Conservation (phyloP, 169 alveolate genomes). For the Cryptosporidium muris region DNA sequence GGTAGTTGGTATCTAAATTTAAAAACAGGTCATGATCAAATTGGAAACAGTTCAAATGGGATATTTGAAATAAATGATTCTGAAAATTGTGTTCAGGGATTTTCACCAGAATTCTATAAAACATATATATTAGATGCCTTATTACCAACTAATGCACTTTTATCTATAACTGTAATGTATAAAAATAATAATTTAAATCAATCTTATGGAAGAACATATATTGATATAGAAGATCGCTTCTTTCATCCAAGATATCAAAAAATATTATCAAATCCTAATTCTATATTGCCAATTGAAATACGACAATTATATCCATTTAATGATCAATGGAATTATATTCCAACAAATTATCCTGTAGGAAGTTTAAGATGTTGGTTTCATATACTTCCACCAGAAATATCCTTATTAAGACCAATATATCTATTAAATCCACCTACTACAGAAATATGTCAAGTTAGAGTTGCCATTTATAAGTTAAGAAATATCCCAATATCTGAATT, state of each 20-base stretch:
- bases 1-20: slow-evolving; percentile 63
- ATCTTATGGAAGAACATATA: slow-evolving; percentile 63
- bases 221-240: slow-evolving; percentile 68
- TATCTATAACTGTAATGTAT: slow-evolving; percentile 49
- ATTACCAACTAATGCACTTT: slow-evolving; percentile 58
- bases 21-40: slow-evolving; percentile 25
- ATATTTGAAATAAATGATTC: slow-evolving; percentile 69
- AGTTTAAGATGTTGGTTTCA: slow-evolving; percentile 72
- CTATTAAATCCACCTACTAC: slow-evolving; percentile 68
- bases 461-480: slow-evolving; percentile 41
- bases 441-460: slow-evolving; percentile 69
- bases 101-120: slow-evolving; percentile 66
- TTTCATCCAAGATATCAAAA: slow-evolving; percentile 65
- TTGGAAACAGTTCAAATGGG: slow-evolving; percentile 21
- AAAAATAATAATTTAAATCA: slow-evolving; percentile 43
- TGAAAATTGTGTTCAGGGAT: slow-evolving; percentile 55
- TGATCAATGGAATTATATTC: slow-evolving; percentile 1
- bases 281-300: slow-evolving; percentile 55
- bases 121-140: slow-evolving; percentile 66
- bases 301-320: slow-evolving; percentile 33
- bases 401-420: slow-evolving; percentile 62
- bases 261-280: slow-evolving; percentile 13
- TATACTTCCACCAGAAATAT: slow-evolving; percentile 63
- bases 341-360: slow-evolving; percentile 37
- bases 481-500: slow-evolving; percentile 61